phyloP scores from a whole-genome alignment of 495 filamentous ascomycete species.

The Parachaetomium inaequale region DNA sequence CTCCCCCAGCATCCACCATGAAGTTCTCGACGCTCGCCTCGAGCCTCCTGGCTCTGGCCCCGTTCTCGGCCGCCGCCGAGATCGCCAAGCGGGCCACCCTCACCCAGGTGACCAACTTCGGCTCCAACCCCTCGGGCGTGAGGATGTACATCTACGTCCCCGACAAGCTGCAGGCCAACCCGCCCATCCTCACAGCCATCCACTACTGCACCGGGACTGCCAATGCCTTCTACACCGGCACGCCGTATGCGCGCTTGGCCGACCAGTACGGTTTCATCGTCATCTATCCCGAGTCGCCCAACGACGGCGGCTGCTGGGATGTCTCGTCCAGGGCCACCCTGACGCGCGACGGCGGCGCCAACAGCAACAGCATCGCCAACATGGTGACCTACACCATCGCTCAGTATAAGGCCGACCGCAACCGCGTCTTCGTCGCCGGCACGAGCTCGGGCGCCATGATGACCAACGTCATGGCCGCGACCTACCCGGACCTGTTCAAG shows the following conservation, averaged over 20 bases:
- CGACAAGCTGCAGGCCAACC: constrained; percentile 34
- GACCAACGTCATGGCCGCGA: constrained; percentile 54
- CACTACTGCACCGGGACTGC: constrained; percentile 56
- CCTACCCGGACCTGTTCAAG: constrained; percentile 55
- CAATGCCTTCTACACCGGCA: constrained; percentile 45
- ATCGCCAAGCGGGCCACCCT: constrained; percentile 34
- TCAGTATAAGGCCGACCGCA: constrained; percentile 48
- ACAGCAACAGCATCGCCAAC: constrained; percentile 56
- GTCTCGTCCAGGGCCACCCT: constrained; percentile 52
- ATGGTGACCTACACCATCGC: constrained; percentile 55
- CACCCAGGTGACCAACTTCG: constrained; percentile 38
- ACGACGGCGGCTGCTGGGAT: constrained; percentile 57
- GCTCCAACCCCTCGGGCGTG: constrained; percentile 36
- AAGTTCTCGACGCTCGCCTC: constrained; percentile 28
- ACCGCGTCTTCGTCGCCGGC: constrained; percentile 51
- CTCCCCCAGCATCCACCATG: constrained; percentile 27
- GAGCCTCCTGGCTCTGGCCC: constrained; percentile 28
- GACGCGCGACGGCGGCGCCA: constrained; percentile 55
- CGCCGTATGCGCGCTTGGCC: constrained; percentile 47
- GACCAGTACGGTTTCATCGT: constrained; percentile 56
- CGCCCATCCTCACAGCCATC: constrained; percentile 49
- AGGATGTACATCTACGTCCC: constrained; percentile 43
- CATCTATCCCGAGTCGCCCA: constrained; percentile 52
- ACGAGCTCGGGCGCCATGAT: constrained; percentile 51
- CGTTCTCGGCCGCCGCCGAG: constrained; percentile 19